Conservation (phyloP, 2,329 filamentous ascomycete species). For the Penicillium sp. region DNA sequence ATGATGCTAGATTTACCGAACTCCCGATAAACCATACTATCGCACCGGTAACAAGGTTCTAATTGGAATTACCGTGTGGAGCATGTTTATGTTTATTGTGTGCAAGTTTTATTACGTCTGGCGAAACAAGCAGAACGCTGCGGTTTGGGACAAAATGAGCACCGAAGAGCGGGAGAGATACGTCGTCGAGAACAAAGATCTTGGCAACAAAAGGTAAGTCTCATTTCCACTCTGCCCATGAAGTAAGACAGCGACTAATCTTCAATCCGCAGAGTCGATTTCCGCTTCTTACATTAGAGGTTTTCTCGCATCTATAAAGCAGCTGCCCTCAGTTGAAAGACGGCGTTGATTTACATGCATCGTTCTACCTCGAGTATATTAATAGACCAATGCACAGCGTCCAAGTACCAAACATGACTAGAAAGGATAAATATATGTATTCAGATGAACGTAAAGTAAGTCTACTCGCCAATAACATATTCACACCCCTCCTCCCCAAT, state of each 20-base stretch:
- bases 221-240: neutral
- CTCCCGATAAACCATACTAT: slow-evolving; percentile 57
- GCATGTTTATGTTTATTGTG: slow-evolving; percentile 50
- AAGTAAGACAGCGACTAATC: neutral
- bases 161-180: slow-evolving; percentile 39
- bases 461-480: slow-evolving; percentile 60
- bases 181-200: slow-evolving; percentile 37
- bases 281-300: slow-evolving; percentile 35
- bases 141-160: slow-evolving; percentile 42
- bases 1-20: slow-evolving; percentile 52
- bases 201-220: slow-evolving; percentile 45
- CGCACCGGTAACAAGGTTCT: slow-evolving; percentile 58
- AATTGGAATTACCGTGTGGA: slow-evolving; percentile 52
- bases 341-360: neutral
- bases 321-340: neutral
- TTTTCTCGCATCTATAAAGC: neutral
- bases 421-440: neutral
- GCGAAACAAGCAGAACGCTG: slow-evolving; percentile 39
- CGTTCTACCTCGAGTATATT: neutral
- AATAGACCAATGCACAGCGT: neutral
- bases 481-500: slow-evolving; percentile 59
- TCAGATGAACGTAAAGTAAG: fast-evolving
- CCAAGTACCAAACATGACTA: neutral
- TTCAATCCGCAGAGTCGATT: slow-evolving; percentile 33
- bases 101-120: slow-evolving; percentile 42